phyloP scores from a whole-genome alignment of 345 rosid genomes.

The Lumnitzera littorea region DNA sequence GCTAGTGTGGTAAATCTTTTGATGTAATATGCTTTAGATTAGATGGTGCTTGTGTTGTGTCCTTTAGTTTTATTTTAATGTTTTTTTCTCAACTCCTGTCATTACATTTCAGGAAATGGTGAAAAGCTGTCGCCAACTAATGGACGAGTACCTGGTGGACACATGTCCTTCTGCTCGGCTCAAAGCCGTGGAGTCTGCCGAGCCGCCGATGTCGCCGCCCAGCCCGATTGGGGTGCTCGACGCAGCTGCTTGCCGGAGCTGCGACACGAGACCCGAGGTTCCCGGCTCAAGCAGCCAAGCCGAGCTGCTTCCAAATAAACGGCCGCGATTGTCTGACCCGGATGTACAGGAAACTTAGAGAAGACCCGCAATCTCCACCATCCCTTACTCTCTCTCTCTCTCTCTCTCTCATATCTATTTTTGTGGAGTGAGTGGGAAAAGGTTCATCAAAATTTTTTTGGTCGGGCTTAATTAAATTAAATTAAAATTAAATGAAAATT shows the following conservation, averaged over 20 bases:
- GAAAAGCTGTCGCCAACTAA: slow-evolving; percentile 75
- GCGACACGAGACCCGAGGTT: slow-evolving; percentile 36
- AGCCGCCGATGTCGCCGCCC: slow-evolving; percentile 21
- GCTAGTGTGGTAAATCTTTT: slow-evolving; percentile 22
- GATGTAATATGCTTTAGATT: background rate
- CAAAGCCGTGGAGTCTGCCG: slow-evolving; percentile 20
- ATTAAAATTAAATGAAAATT: too few relatives aligned
- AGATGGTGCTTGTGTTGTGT: too few relatives aligned
- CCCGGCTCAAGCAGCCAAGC: slow-evolving; percentile 24
- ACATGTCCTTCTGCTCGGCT: slow-evolving; percentile 38
- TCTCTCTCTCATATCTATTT: background rate
- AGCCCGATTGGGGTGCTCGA: slow-evolving; percentile 65
- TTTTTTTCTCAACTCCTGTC: background rate
- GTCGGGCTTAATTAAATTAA: too few relatives aligned
- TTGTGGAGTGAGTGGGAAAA: too few relatives aligned
- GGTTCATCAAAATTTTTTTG: too few relatives aligned
- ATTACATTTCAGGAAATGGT: slow-evolving; percentile 41
- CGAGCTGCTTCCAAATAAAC: slow-evolving; percentile 16
- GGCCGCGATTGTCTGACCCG: slow-evolving; percentile 18
- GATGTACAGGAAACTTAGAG: slow-evolving; percentile 43
- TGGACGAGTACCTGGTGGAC: slow-evolving; percentile 55
- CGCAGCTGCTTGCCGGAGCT: slow-evolving; percentile 52
- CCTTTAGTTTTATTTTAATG: background rate
- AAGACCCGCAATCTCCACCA: slow-evolving; percentile 4
- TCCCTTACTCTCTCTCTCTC: background rate